A percentile compares a stretch with the other conserved stretches of the same genome.
Evolutionary conservation across 306 rosid genomes (phyloP).

Genomic region (Cyclanthera cordifolia): DNA sequence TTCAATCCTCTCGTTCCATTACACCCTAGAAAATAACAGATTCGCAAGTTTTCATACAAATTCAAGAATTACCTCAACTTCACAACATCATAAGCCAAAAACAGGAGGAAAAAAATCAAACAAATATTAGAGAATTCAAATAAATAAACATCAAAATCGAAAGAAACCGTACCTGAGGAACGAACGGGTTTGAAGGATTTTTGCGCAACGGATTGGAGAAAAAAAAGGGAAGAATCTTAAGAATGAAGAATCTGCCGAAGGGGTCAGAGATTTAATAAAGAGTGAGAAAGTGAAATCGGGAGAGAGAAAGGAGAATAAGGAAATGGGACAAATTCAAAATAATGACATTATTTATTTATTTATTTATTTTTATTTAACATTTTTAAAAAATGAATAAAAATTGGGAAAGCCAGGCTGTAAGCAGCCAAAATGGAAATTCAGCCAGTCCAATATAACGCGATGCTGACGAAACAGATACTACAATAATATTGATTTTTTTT

Average conservation of each 20-base stretch:
- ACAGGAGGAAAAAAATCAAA: not conserved
- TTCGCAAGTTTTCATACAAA: not conserved
- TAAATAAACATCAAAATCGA: not conserved
- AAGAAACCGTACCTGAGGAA: constrained; percentile 2
- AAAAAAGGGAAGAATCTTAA: not conserved
- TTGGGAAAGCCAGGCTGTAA: constrained; percentile 13
- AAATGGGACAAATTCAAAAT: constrained; percentile 35
- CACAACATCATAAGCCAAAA: not conserved
- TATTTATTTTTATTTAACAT: not conserved
- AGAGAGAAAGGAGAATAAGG: constrained; percentile 35
- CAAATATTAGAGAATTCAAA: not conserved
- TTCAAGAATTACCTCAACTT: not conserved
- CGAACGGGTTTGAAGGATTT: not conserved
- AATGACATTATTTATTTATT: too few relatives aligned
- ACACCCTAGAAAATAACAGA: not conserved
- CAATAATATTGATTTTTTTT: not conserved
- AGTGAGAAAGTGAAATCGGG: constrained; percentile 38
- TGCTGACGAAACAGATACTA: not conserved
- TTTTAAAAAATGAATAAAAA: not conserved
- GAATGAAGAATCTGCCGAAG: constrained; percentile 1
- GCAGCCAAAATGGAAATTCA: constrained; percentile 19
- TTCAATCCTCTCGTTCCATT: not conserved
- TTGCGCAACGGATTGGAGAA: not conserved
- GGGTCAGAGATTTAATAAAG: not conserved
- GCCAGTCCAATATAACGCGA: constrained; percentile 1